These are phyloP conservation scores for Flaveria robusta DNA, from an alignment of 129 eudicot genomes.

Conservation along the genomic window DNA sequence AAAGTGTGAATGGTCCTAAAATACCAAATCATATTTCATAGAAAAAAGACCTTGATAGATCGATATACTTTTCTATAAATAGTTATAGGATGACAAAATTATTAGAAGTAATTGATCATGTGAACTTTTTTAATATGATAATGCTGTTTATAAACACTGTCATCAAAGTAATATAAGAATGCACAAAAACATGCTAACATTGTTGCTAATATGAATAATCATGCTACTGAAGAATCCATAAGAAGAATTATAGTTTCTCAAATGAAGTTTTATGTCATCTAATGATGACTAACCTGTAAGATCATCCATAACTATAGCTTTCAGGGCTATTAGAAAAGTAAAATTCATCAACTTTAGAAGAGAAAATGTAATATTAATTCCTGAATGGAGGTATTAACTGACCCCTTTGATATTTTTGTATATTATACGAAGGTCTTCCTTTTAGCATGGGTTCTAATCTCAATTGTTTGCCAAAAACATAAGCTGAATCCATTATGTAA, in stretches of 20 bases:
- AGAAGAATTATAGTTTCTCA: conserved; percentile 7
- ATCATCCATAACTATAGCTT: conserved; percentile 63
- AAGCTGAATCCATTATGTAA: too few relatives aligned
- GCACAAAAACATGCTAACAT: conserved; percentile 8
- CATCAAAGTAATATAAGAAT: conserved; percentile 16
- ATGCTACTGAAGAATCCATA: background rate
- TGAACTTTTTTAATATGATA: background rate
- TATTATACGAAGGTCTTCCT: too few relatives aligned
- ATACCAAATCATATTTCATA: background rate
- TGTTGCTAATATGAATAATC: conserved; percentile 8
- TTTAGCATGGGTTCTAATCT: too few relatives aligned
- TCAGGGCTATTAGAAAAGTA: too few relatives aligned
- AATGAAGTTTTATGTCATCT: conserved; percentile 15
- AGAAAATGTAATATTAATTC: too few relatives aligned
- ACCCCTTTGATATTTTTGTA: too few relatives aligned
- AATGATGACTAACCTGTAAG: conserved; percentile 58
- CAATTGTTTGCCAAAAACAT: too few relatives aligned
- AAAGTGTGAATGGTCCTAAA: background rate
- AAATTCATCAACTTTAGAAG: too few relatives aligned
- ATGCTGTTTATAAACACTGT: background rate
- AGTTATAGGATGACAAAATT: conserved; percentile 2
- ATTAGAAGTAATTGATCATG: background rate
- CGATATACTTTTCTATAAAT: background rate
- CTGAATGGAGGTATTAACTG: too few relatives aligned
- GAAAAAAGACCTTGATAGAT: background rate